Evolutionary conservation across 345 rosid genomes (phyloP).

Genomic region (Citrus cavaleriei): DNA sequence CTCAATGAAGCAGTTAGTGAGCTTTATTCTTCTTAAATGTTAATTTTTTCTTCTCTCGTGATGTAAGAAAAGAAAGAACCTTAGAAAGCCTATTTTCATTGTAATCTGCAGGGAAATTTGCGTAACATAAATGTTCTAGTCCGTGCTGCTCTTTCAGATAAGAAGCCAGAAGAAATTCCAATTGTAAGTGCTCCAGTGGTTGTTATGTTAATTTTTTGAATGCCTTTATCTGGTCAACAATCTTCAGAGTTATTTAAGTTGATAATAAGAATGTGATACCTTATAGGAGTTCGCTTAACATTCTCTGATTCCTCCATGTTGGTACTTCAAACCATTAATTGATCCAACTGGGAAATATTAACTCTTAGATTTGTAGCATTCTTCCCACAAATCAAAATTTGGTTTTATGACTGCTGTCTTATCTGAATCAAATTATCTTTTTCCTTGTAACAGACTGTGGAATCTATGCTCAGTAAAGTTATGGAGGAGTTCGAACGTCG

Average conservation of each 20-base stretch:
- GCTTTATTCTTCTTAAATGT: constrained; percentile 13
- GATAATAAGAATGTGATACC: background rate
- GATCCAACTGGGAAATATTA: background rate
- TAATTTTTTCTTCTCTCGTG: background rate
- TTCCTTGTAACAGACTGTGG: constrained; percentile 61
- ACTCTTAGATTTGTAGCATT: background rate
- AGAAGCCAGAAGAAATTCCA: constrained; percentile 82
- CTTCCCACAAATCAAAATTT: background rate
- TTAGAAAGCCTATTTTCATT: background rate
- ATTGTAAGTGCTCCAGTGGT: constrained; percentile 56
- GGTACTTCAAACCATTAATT: background rate
- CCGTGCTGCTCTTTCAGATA: constrained; percentile 68
- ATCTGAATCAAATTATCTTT: constrained; percentile 19
- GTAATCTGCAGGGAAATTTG: constrained; percentile 43
- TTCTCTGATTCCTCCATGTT: background rate
- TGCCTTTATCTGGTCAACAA: too few species aligned
- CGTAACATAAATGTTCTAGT: constrained; percentile 58
- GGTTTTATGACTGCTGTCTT: too few species aligned
- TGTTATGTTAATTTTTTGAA: constrained; percentile 5
- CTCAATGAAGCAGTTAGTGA: constrained; percentile 61
- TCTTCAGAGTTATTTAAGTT: background rate
- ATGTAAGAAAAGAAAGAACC: background rate
- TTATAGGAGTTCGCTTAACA: background rate
- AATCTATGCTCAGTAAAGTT: constrained; percentile 81
- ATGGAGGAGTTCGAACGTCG: constrained; percentile 85